Evolutionary conservation across 345 rosid genomes (phyloP).

Genomic region (Rhodamnia rubescens): DNA sequence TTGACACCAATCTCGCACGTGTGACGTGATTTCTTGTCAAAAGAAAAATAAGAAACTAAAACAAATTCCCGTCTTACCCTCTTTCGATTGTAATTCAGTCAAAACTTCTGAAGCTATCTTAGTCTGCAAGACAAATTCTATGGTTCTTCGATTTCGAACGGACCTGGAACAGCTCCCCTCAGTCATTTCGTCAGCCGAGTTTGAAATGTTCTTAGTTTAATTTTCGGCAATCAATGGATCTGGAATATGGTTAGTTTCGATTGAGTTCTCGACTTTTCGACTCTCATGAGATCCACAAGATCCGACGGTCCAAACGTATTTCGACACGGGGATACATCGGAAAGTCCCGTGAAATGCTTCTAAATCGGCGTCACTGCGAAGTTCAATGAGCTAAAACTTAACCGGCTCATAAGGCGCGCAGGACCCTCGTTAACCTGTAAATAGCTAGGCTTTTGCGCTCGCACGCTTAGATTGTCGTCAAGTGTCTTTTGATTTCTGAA

Average conservation of each 20-base stretch:
- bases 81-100: not conserved
- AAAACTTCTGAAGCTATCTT: not conserved
- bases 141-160: not conserved
- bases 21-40: not conserved
- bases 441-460: not conserved
- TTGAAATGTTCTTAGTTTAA: not conserved
- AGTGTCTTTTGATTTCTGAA: not conserved
- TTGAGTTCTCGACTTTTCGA: not conserved
- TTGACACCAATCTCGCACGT: not conserved
- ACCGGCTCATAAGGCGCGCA: no score
- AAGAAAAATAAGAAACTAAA: not conserved
- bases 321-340: not conserved
- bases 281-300: not conserved
- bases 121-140: fast-evolving
- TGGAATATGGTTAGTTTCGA: not conserved
- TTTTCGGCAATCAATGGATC: not conserved
- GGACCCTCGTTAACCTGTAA: no score
- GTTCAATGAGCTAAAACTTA: not conserved
- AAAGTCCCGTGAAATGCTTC: not conserved
- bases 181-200: not conserved
- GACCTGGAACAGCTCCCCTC: not conserved
- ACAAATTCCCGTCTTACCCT: not conserved
- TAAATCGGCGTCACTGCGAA: not conserved
- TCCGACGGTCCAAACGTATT: not conserved
- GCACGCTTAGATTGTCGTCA: not conserved